phyloP scores from a whole-genome alignment of 306 rosid genomes.

The Cyclanthera cordifolia region DNA sequence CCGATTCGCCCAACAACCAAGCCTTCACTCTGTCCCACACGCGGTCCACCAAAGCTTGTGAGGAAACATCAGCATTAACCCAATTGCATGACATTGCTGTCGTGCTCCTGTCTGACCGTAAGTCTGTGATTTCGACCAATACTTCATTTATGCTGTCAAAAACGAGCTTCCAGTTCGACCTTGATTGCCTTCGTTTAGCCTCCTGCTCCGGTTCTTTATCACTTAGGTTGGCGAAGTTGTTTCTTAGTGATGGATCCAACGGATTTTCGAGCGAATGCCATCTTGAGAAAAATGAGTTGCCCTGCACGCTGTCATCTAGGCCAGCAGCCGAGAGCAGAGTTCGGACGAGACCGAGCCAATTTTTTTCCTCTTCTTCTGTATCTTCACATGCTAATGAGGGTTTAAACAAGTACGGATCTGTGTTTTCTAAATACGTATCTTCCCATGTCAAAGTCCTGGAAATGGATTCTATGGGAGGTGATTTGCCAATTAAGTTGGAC shows the following conservation, averaged over 20 bases:
- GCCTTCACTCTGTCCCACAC: conserved; percentile 63
- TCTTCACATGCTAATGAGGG: conserved; percentile 36
- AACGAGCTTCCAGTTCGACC: conserved; percentile 64
- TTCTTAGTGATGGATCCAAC: conserved; percentile 73
- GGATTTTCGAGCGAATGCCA: conserved; percentile 70
- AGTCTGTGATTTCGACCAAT: conserved; percentile 44
- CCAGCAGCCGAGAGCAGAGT: conserved; percentile 55
- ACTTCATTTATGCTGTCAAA: conserved; percentile 58
- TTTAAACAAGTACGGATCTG: conserved; percentile 36
- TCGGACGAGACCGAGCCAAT: conserved; percentile 52
- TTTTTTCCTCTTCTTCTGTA: conserved; percentile 42
- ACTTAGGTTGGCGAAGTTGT: conserved; percentile 36
- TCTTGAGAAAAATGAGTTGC: conserved; percentile 28
- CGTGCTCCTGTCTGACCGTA: conserved; percentile 24
- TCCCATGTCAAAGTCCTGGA: conserved; percentile 78
- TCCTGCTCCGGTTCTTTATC: conserved; percentile 48
- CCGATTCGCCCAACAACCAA: conserved; percentile 41
- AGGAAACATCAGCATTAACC: conserved; percentile 27
- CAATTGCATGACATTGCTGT: conserved; percentile 27
- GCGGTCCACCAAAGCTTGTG: conserved; percentile 37
- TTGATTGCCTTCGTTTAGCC: conserved; percentile 57
- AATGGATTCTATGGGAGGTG: conserved; percentile 90
- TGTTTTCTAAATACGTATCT: conserved; percentile 42
- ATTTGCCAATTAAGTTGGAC: conserved; percentile 86
- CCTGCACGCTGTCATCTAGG: conserved; percentile 35